phyloP scores from a whole-genome alignment of 2,329 filamentous ascomycete genomes.

The Venturia pyrina region DNA sequence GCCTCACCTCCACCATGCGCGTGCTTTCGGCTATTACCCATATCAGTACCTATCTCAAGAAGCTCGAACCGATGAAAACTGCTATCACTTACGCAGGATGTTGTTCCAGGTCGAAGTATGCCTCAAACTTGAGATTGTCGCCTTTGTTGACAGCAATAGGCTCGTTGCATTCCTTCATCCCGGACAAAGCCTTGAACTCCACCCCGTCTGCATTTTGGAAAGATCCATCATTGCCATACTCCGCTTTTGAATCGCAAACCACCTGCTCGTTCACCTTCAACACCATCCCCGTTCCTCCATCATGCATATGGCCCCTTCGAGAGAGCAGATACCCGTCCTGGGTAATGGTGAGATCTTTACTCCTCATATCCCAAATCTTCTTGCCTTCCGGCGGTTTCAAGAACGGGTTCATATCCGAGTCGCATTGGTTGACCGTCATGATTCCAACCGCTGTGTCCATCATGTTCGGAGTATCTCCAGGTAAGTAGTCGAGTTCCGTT shows the following conservation, averaged over 20 bases:
- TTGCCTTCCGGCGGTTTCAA: background rate
- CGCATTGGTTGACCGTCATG: constrained; percentile 7
- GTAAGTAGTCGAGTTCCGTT: constrained; percentile 8
- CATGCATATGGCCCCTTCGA: background rate
- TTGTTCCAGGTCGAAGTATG: constrained; percentile 1
- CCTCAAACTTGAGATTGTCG: constrained; percentile 3
- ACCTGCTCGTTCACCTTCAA: constrained; percentile 2
- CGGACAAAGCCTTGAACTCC: background rate
- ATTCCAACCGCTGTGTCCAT: constrained; percentile 5
- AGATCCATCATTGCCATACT: background rate
- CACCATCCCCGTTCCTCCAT: background rate
- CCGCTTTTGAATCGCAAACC: constrained; percentile 8
- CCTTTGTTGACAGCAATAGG: constrained; percentile 8
- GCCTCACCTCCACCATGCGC: constrained; percentile 1
- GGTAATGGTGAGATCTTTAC: background rate
- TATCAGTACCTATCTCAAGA: background rate
- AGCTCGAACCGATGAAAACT: no score
- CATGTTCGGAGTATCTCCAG: background rate
- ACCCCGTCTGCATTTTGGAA: background rate
- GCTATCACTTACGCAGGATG: constrained; percentile 2
- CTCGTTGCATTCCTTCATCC: constrained; percentile 6
- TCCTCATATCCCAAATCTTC: background rate
- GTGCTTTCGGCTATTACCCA: background rate
- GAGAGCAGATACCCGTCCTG: constrained; percentile 1
- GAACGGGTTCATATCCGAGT: background rate